Base-by-base conservation (phyloP, 164 flowering plant species). In the Piper betle region DNA sequence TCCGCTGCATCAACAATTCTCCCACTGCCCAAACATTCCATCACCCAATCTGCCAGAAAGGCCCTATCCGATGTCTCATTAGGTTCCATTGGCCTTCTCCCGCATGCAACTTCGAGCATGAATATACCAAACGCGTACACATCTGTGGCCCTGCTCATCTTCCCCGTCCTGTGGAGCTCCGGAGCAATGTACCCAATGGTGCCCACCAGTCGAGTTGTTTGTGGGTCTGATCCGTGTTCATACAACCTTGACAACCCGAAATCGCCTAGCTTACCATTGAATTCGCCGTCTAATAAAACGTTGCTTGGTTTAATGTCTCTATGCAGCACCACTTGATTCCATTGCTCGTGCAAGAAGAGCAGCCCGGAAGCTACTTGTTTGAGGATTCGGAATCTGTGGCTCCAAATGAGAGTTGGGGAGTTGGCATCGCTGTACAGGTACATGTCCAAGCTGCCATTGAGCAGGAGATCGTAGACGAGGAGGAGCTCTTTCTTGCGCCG, bases 291-390 rank as follows among this genome's bases (percentile, higher is more conserved):
- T 50, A 69, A 53, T 6, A 69, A 18, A 10, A 70, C 68, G 46
- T 70, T 70, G 48, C 69, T 66, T 15, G 73, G 59, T 48, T 70
- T 70, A 38, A 65, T 57, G 39, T 70, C 73, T 66, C 73, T 57
- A 43, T 70, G 73, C 13, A 70, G 38, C 7, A 70, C 59, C 12
- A 59, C 60, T 20, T 68, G 62, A 38, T 20, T 62, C 71, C 71
- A 68, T 16, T 54, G 59, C 46, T 68, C 67, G 43, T 68, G 71
- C 48, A 68, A 33, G 48, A 63, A 68, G 56, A 63, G 12, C 2
- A 69, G 68, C 7, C 67, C 72, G 3, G 62, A 57, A 20, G 69
- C 69, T 10, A 42, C 46, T 42, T 42, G 46, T 42, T 42, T 42
- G 11, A 42, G 9, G 7, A 42, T 42, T 42, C 46, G 46, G 46